Evolutionary conservation across 1,284 basidiomycete genomes (phyloP).

Genomic region (Peniophora sp.): DNA sequence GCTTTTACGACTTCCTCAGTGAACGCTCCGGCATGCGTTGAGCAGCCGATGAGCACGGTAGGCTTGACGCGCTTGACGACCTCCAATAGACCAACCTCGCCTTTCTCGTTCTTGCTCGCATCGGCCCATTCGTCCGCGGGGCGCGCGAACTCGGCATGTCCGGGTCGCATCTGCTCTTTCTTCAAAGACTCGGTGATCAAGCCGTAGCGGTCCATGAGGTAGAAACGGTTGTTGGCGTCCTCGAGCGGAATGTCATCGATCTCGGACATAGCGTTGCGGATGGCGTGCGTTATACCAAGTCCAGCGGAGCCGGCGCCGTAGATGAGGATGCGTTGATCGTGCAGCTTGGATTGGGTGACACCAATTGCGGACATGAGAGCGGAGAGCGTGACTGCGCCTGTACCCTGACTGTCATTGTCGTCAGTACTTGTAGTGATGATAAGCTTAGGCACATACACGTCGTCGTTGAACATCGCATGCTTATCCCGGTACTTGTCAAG

Average conservation of each 20-base stretch:
- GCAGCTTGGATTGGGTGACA: conserved; percentile 60
- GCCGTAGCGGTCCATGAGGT: conserved; percentile 55
- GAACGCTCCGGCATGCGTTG: conserved; percentile 76
- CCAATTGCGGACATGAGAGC: conserved; percentile 70
- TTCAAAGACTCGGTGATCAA: conserved; percentile 45
- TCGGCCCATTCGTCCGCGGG: conserved; percentile 47
- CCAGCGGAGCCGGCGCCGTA: conserved; percentile 83
- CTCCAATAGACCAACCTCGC: conserved; percentile 50
- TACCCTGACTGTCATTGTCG: conserved; percentile 58
- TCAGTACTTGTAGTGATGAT: neutral
- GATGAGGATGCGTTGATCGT: conserved; percentile 71
- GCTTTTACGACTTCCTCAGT: conserved; percentile 66
- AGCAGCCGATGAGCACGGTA: conserved; percentile 80
- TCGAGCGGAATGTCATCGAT: conserved; percentile 47
- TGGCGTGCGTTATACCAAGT: conserved; percentile 65
- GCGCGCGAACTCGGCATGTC: conserved; percentile 48
- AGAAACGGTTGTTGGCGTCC: conserved; percentile 62
- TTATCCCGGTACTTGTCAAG: conserved; percentile 60
- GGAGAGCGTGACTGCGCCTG: conserved; percentile 78
- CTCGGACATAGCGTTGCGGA: conserved; percentile 70
- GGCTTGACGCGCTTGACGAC: conserved; percentile 62
- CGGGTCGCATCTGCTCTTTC: conserved; percentile 39
- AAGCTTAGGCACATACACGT: conserved; percentile 41
- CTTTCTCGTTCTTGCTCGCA: conserved; percentile 28
- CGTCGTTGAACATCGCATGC: conserved; percentile 77